Evolutionary conservation across 768 basidiomycete genomes (phyloP), one percentile per base, ranked within the genome.

Genomic region (Termitomyces sp.): DNA sequence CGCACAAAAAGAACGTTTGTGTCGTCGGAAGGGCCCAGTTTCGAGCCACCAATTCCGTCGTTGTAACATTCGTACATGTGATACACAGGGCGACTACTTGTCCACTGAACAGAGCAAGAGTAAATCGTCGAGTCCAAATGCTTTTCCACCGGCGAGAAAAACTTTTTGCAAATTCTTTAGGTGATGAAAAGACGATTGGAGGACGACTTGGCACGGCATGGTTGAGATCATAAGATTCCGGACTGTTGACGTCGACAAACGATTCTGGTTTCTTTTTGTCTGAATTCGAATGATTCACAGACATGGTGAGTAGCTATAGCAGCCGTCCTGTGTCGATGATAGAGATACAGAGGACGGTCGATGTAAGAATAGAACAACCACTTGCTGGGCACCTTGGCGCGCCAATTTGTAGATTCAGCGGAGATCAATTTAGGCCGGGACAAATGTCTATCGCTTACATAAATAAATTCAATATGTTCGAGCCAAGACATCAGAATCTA

Each of bases 1-100:
- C 86, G 63, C 66, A 91, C 91, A 91, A 69, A 73, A 94, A 93
- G 67, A 86, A 84, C 7, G 84, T 90, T 67, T 94, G 91, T 1
- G 91, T 92, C 5, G 89, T 89, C 6, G 91, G 83, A 48, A 91
- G 67, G 12, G 78, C 72, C 86, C 90, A 92, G 64, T 84, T 83
- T 52, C 89, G 73, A 37, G 54, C 71, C 10, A 84, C 79, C 37
- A 94, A 76, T 67, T 92, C 89, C 19, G 89, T 87, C 4, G 92
- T 94, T 38, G 89, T 88, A 28, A 93, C 86, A 65, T 87, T 94
- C 53, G 91, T 94, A 69, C 87, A 90, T 14, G 91, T 93, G 55
- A 94, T 94, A 68, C 92, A 94, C 51, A 94, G 67, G 50, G 91
- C 92, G 35, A 93, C 85, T 31, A 93, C 68, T 68, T 94, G 92